Conservation (phyloP, 805 yeast species). For the Candida ortonii region DNA sequence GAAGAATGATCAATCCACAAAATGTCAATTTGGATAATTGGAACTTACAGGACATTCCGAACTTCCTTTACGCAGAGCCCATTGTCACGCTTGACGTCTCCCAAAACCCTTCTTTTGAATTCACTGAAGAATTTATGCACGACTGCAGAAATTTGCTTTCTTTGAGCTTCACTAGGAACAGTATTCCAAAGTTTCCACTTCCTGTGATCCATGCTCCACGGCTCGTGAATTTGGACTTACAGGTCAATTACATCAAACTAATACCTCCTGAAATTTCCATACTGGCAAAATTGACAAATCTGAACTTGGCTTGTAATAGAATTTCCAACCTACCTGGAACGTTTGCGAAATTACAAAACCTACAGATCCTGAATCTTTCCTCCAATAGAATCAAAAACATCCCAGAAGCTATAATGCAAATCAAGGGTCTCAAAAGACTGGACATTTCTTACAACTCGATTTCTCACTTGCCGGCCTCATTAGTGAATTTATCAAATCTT, state of each 20-base stretch:
- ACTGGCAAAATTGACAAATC: slow-evolving; percentile 50
- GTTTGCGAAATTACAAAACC: slow-evolving; percentile 51
- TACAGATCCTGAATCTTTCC: slow-evolving; percentile 67
- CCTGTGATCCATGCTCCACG: slow-evolving; percentile 68
- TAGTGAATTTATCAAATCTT: slow-evolving; percentile 57
- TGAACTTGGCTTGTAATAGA: slow-evolving; percentile 76
- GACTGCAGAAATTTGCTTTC: slow-evolving; percentile 66
- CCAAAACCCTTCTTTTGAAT: slow-evolving; percentile 77
- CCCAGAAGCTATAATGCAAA: slow-evolving; percentile 63
- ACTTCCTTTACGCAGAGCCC: slow-evolving; percentile 75
- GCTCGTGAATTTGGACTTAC: slow-evolving; percentile 66
- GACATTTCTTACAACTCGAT: slow-evolving; percentile 83
- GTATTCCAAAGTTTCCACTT: slow-evolving; percentile 70
- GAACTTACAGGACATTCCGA: slow-evolving; percentile 81
- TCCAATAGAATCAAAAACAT: slow-evolving; percentile 67
- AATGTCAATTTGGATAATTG: slow-evolving; percentile 71
- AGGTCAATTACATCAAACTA: slow-evolving; percentile 69
- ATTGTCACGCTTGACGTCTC: slow-evolving; percentile 81
- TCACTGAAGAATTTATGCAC: slow-evolving; percentile 85
- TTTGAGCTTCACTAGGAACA: slow-evolving; percentile 67
- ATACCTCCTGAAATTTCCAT: slow-evolving; percentile 57
- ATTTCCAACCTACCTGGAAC: slow-evolving; percentile 58
- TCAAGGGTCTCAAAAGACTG: slow-evolving; percentile 58
- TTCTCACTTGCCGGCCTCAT: slow-evolving; percentile 53
- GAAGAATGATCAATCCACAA: slow-evolving; percentile 55